Evolutionary conservation across 306 rosid species (phyloP), one percentile per base, ranked within the genome.

Genomic region (Fragaria iinumae): DNA sequence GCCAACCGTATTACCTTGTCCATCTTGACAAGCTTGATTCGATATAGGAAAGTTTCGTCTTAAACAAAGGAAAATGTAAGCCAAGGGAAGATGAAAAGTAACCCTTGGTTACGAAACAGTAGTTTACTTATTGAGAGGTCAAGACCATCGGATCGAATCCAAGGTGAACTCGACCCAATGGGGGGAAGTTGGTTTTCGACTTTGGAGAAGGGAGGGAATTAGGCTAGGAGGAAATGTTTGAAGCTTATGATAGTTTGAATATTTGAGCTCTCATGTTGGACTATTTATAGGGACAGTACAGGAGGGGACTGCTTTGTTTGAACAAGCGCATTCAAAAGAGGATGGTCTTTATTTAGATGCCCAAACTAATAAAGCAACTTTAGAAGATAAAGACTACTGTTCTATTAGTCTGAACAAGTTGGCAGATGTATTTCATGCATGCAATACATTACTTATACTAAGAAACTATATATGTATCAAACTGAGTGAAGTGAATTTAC

Each of bases 1-100:
- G 89, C 89, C 89, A 96, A 80, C 83, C 92, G 85, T 83, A 4
- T 77, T 84, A 96, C 96, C 86, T 89, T 96, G 38, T 96, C 99
- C 99, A 92, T 93, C 86, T 78, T 75, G 43, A 75, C 71, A 44
- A 73, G 55, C 74, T 67, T 50, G 34, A 65, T 25, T 9, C 6
- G 67, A 20, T 27, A 38, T 3, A 60, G 20, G 8, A 11, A 27
- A 49, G 6, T 21, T 55, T 44, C 12, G 38, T 47, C 38, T 53
- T 41, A 50, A 65, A 65, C 8, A 0, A 7, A 11, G 79, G 72
- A 18, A 65, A 66, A 65, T 8, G 64, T 71, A 71, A 52, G n/a
- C 75, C 64, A 71, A 32, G 41, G 45, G 43, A 27, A 52, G 62
- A 52, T 63, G 27, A 45, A 44, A 43, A 55, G 20, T 43, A 8